Evolutionary conservation across 805 yeast genomes (phyloP).

Genomic region (Candida sakaeoensis): DNA sequence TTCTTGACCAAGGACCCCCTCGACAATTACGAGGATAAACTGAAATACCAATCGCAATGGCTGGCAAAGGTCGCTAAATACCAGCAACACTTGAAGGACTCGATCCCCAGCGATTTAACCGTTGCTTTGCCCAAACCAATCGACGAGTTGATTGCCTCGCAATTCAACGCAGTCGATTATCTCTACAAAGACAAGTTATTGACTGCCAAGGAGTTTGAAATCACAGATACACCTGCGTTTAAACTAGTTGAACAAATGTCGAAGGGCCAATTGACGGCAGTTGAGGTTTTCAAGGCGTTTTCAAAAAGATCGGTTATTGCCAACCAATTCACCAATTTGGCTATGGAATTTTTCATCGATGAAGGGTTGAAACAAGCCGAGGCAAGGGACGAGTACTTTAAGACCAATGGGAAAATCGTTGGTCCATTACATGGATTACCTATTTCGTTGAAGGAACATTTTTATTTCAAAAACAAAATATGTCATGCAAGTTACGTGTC

Average conservation of each 20-base stretch:
- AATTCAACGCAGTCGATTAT: slow-evolving; percentile 36
- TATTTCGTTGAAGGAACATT: slow-evolving; percentile 54
- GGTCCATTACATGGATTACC: slow-evolving; percentile 72
- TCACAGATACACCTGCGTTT: slow-evolving; percentile 34
- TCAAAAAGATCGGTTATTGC: slow-evolving; percentile 41
- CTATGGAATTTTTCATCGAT: slow-evolving; percentile 46
- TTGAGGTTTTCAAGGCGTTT: slow-evolving; percentile 38
- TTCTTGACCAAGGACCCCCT: slow-evolving; percentile 31
- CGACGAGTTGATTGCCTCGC: slow-evolving; percentile 25
- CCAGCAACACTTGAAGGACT: slow-evolving; percentile 26
- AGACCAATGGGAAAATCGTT: slow-evolving; percentile 43
- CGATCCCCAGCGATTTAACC: slow-evolving; percentile 29
- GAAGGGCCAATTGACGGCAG: slow-evolving; percentile 31
- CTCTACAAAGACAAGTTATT: slow-evolving; percentile 31
- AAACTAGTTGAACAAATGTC: slow-evolving; percentile 27
- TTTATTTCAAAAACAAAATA: slow-evolving; percentile 29
- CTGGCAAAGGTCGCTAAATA: slow-evolving; percentile 44
- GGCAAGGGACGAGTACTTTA: slow-evolving; percentile 49
- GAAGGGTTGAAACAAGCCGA: slow-evolving; percentile 57
- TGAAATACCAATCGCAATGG: slow-evolving; percentile 38
- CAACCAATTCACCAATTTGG: slow-evolving; percentile 44
- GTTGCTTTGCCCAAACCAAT: slow-evolving; percentile 29
- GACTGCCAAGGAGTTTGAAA: slow-evolving; percentile 30
- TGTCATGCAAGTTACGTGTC: slow-evolving; percentile 42
- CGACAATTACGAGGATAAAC: slow-evolving; percentile 36